phyloP scores from a whole-genome alignment of 768 basidiomycete genomes.

The Russula compacta region DNA sequence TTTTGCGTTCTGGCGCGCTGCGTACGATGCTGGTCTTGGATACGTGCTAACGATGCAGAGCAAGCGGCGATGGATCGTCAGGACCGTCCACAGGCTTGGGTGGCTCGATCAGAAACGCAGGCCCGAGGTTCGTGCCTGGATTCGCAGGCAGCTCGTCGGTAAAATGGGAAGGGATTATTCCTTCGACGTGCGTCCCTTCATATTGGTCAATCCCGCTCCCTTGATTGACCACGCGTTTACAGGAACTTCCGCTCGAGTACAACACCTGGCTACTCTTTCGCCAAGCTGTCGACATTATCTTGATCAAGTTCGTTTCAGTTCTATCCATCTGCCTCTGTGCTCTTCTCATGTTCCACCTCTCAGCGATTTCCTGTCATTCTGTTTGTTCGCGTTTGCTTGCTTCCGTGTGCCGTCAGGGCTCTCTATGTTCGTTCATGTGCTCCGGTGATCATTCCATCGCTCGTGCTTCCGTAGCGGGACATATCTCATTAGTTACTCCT shows the following conservation, averaged over 20 bases:
- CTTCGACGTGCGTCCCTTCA: conserved; percentile 61
- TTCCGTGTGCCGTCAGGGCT: conserved; percentile 79
- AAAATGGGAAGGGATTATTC: conserved; percentile 96
- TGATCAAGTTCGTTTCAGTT: conserved; percentile 68
- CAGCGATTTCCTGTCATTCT: conserved; percentile 92
- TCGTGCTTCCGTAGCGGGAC: not conserved
- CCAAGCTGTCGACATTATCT: conserved; percentile 90
- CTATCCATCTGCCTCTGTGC: not conserved
- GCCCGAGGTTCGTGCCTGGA: conserved; percentile 69
- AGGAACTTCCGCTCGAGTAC: conserved; percentile 89
- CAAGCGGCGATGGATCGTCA: conserved; percentile 90
- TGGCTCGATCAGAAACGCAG: conserved; percentile 77
- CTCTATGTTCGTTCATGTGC: conserved; percentile 60
- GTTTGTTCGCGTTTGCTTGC: conserved; percentile 90
- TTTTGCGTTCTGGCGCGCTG: conserved; percentile 87
- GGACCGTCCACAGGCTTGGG: conserved; percentile 63
- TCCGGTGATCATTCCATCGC: conserved; percentile 44
- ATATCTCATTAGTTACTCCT: not conserved
- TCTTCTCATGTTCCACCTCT: conserved; percentile 3
- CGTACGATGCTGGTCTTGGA: conserved; percentile 90
- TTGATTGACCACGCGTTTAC: not conserved
- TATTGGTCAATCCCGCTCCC: conserved; percentile 3
- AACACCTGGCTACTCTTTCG: conserved; percentile 96
- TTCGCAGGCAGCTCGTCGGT: conserved; percentile 71
- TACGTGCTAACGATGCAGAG: conserved; percentile 94